A percentile compares a stretch with the other conserved stretches of the same genome.
phyloP scores from a whole-genome alignment of 2,329 filamentous ascomycete species.

The Epichloe sibirici region DNA sequence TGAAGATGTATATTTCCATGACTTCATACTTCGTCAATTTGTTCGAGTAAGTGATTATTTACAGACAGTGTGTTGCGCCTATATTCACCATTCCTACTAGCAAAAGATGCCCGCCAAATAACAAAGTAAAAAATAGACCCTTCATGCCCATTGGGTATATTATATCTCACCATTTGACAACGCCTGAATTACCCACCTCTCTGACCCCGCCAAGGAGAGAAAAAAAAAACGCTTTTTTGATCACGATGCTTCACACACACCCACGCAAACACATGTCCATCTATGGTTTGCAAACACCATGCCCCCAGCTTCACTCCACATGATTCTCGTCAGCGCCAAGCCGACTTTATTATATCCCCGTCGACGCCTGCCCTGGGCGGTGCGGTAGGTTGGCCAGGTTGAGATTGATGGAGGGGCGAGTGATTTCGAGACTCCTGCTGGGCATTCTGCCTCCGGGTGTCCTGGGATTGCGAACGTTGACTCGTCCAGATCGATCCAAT shows the following conservation, averaged over 20 bases:
- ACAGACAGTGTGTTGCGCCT: background rate
- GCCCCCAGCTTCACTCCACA: too few species aligned
- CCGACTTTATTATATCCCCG: background rate
- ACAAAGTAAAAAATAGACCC: background rate
- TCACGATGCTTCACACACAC: background rate
- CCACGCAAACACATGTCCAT: too few species aligned
- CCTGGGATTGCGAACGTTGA: slow-evolving; percentile 45
- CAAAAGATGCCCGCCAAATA: background rate
- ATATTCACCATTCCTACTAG: background rate
- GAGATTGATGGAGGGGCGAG: slow-evolving; percentile 21
- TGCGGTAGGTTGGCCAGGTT: background rate
- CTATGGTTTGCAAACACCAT: too few species aligned
- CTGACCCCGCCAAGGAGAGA: background rate
- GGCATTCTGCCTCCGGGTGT: slow-evolving; percentile 42
- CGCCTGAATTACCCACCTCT: background rate
- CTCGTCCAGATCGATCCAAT: slow-evolving; percentile 38
- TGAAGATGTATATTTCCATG: background rate
- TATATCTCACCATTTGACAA: background rate
- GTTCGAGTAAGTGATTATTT: background rate
- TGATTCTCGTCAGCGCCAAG: background rate
- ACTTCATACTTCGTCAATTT: background rate
- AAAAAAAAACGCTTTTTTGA: background rate
- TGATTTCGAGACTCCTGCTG: slow-evolving; percentile 44
- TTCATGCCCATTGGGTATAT: background rate
- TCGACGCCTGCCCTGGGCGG: background rate